Evolutionary conservation across 805 yeast genomes (phyloP), one percentile per base, ranked within the genome.

Genomic region (Metschnikowia picachoensis): DNA sequence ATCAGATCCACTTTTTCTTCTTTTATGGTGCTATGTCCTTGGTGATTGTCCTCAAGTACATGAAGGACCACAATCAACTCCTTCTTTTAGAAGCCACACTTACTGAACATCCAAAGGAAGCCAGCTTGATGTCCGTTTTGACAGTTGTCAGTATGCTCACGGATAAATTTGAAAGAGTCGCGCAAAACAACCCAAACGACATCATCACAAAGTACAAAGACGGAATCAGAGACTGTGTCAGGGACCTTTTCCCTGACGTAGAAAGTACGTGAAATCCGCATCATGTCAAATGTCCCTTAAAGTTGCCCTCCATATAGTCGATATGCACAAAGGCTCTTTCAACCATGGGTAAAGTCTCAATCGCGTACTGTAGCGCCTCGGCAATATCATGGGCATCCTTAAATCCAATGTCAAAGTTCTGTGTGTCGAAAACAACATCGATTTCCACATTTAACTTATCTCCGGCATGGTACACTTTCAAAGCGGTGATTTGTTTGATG

Each of bases 291-390:
- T 71, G 76, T 4, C 76, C 76, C 49, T 65, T 65, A 58, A 55
- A 71, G 46, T 71, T 71, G 12, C 74, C 74, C 46, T 64, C 70
- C 74, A 70, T 69, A 46, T 81, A 82, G 56, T 87, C 95, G 30
- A 86, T 73, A 60, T 87, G 95, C 14, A 87, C 94, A 70, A 83
- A 87, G 1, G 91, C 89, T 43, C 95, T 70, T 59, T 87, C 92
- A 2, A 87, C 90, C 61, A 72, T 77, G 0, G 92, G 90, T 48
- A 87, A 66, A 0, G 90, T 80, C 53, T 87, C 95, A 25, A 87
- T 72, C 1, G 94, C 86, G 58, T 85, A 87, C 63, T 87, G 95
- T 37, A 87, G 66, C 0, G 91, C 83, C 62, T 86, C 95, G 3
- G 88, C 95, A 31, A 87, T 71, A 60, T 87, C 95, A 61, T 87